Evolutionary conservation across 2,329 filamentous ascomycete genomes (phyloP), one percentile per base, ranked within the genome.

Genomic region (Akanthomyces uredinophilus): DNA sequence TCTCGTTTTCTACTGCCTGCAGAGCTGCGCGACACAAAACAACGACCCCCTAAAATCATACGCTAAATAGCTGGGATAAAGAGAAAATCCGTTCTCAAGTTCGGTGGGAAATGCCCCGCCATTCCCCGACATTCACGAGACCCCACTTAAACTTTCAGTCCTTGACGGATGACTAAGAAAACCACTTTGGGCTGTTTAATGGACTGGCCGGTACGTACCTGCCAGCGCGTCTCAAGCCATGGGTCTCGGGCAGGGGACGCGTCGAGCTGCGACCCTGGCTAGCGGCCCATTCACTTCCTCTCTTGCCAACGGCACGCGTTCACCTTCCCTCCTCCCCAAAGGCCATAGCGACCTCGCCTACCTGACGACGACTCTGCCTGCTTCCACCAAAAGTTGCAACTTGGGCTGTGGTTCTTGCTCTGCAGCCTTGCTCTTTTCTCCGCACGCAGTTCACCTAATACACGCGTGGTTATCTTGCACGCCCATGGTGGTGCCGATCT

Each of bases 201-300:
- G 54, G 35, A 20, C 8, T 16, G 18, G 35, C 16, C 32, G 51
- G 54, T 47, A 50, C 35, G 56, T 51, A 51, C 56, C 46, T 43
- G 44, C 18, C 56, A 32, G 54, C 56, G 56, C 56, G 56, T 59
- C 46, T 18, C 35, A 10, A 18, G 51, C 50, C n/a, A 20, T 35
- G 20, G 29, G 29, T 44, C 50, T 13, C 20, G 22, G 18, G 32
- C 18, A 29, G 52, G 54, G 55, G 56, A 59, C 56, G 56, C 56
- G 56, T 59, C 56, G 56, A 51, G 35, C 24, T 44, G 56, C 46
- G 56, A 51, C 47, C 56, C 56, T 50, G 22, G 56, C n/a, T n/a
- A 24, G 35, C 22, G 35, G 43, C 39, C 20, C 29, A 35, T 8
- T 44, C 11, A 24, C n/a, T 18, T 14, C 24, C 41, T 37, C 22